phyloP scores from a whole-genome alignment of 2,329 filamentous ascomycete genomes.

The Coniochaeta sp. region DNA sequence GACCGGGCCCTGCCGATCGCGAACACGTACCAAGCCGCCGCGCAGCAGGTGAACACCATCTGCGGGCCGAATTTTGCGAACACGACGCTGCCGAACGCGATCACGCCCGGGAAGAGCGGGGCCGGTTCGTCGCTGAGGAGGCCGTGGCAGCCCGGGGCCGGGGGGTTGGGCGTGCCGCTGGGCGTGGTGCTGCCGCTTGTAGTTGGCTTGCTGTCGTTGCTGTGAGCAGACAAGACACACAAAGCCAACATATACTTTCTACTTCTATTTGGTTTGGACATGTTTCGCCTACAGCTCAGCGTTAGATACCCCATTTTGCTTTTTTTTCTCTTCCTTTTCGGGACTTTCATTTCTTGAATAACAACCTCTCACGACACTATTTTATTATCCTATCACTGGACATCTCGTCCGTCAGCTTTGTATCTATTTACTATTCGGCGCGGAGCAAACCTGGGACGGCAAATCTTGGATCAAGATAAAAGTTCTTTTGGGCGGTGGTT shows the following conservation, averaged over 20 bases:
- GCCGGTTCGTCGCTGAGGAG: neutral
- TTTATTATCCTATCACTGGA: neutral
- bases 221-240: neutral
- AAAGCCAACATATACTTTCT: neutral
- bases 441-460: neutral
- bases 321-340: neutral
- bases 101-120: slow-evolving; percentile 12
- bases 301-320: neutral
- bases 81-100: slow-evolving; percentile 37
- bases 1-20: slow-evolving; percentile 61
- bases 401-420: neutral
- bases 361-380: neutral
- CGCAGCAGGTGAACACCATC: slow-evolving; percentile 62
- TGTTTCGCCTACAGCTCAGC: neutral
- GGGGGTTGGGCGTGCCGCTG: too few species aligned
- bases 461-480: slow-evolving; percentile 1
- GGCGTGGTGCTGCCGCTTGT: neutral
- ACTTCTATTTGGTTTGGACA: neutral
- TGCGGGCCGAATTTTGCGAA: slow-evolving; percentile 55
- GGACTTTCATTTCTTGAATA: neutral
- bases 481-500: neutral
- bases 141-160: neutral
- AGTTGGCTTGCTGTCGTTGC: neutral
- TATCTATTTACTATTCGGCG: neutral
- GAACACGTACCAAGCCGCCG: slow-evolving; percentile 63